Conservation (phyloP, 1,139 yeast species). For the Saccharomyces hybrid region DNA sequence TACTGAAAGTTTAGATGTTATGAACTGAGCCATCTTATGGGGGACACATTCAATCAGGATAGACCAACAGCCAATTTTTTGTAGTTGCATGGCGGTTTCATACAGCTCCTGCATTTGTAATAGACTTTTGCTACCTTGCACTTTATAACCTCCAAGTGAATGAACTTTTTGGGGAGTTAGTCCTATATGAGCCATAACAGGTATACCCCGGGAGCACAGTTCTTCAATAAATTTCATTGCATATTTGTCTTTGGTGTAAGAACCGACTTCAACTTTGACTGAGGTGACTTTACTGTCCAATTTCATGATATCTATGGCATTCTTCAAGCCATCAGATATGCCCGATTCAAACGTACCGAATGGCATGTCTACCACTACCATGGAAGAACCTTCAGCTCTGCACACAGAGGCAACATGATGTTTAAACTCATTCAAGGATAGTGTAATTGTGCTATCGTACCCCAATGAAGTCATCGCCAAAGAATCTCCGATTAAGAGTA, state of each 20-base stretch:
- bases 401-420: conserved; percentile 71
- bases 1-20: conserved; percentile 51
- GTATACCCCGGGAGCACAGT: conserved; percentile 54
- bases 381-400: conserved; percentile 59
- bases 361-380: conserved; percentile 82
- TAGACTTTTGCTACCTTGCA: conserved; percentile 62
- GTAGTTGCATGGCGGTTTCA: conserved; percentile 62
- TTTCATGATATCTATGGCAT: conserved; percentile 55
- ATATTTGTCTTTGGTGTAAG: conserved; percentile 38
- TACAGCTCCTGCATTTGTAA: conserved; percentile 51
- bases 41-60: conserved; percentile 85
- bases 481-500: conserved; percentile 82
- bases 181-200: conserved; percentile 90
- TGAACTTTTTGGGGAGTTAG: conserved; percentile 84
- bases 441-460: conserved; percentile 64
- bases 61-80: conserved; percentile 70
- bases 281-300: conserved; percentile 63
- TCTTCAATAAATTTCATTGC: conserved; percentile 21
- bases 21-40: conserved; percentile 53
- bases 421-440: conserved; percentile 62
- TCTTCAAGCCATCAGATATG: conserved; percentile 53
- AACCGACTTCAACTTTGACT: conserved; percentile 85
- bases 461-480: conserved; percentile 90
- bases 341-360: conserved; percentile 77
- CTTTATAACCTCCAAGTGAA: conserved; percentile 75